Percentiles rank a stretch among this genome's conserved stretches.
Evolutionary conservation across 345 rosid genomes (phyloP).

Genomic region (Salix arbutifolia): DNA sequence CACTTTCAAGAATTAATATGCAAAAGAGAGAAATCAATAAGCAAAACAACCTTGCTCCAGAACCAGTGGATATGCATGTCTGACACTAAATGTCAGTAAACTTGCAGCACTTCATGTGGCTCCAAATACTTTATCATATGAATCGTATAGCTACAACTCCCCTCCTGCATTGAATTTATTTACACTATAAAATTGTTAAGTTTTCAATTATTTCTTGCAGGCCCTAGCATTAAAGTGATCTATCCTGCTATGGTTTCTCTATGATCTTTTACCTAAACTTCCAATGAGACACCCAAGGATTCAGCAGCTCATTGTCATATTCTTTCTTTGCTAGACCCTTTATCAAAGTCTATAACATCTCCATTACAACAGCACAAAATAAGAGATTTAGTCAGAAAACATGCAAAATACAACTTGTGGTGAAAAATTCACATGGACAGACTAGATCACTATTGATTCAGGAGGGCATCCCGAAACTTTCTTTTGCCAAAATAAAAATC

Average conservation of each 20-base stretch:
- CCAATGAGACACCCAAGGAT: background rate
- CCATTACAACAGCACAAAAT: background rate
- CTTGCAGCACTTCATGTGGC: background rate
- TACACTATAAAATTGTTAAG: background rate
- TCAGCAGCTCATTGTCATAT: background rate
- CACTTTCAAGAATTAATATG: slow-evolving; percentile 12
- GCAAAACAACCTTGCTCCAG: background rate
- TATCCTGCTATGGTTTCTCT: background rate
- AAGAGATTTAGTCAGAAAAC: background rate
- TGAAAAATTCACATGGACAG: background rate
- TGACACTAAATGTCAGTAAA: background rate
- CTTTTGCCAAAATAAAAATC: background rate
- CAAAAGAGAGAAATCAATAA: background rate
- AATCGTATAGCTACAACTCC: background rate
- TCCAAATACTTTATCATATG: background rate
- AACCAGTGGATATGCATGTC: background rate
- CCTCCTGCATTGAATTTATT: background rate
- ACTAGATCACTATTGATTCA: background rate
- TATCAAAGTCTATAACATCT: background rate
- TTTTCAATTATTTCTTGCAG: background rate
- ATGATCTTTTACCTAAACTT: background rate
- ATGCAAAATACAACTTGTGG: background rate
- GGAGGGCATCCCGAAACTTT: background rate
- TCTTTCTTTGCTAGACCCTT: no score
- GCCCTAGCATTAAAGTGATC: background rate